phyloP scores from a whole-genome alignment of 768 basidiomycete species.

The Mycena capillaripes region DNA sequence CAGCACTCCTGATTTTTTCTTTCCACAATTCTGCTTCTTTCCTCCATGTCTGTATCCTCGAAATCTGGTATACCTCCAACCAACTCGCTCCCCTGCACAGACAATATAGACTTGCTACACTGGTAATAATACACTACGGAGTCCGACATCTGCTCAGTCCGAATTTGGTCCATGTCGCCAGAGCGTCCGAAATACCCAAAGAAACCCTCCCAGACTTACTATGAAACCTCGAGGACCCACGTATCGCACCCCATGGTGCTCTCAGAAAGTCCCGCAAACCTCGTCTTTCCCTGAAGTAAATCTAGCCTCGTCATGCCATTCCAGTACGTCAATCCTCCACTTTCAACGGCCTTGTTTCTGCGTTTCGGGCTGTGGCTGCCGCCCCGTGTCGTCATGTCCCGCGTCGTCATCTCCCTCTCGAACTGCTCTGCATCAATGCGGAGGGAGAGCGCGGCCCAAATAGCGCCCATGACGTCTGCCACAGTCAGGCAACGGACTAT shows the following conservation, averaged over 20 bases:
- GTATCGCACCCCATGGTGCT: slow-evolving; percentile 28
- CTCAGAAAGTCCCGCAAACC: slow-evolving; percentile 23
- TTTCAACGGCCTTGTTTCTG: too few species aligned
- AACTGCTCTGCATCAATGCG: slow-evolving; percentile 18
- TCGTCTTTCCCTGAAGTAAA: slow-evolving; percentile 28
- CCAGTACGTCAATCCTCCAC: not conserved
- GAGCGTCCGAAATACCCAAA: not conserved
- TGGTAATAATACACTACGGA: not conserved
- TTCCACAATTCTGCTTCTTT: too few species aligned
- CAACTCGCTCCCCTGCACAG: too few species aligned
- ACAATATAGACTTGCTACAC: too few species aligned
- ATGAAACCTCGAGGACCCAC: slow-evolving; percentile 22
- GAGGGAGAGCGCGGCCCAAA: slow-evolving; percentile 14
- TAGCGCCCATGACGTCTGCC: slow-evolving; percentile 28
- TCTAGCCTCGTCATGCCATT: slow-evolving; percentile 30
- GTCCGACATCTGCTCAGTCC: slow-evolving; percentile 22
- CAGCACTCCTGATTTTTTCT: not conserved
- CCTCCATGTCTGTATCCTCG: too few species aligned
- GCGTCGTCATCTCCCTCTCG: not conserved
- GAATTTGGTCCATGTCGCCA: not conserved
- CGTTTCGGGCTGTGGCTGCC: not conserved
- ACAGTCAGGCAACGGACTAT: slow-evolving; percentile 26
- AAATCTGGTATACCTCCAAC: too few species aligned
- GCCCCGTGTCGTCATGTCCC: slow-evolving; percentile 6
- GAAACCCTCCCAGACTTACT: not conserved